phyloP scores from a whole-genome alignment of 2,329 filamentous ascomycete genomes.

The Microcera coccophila region DNA sequence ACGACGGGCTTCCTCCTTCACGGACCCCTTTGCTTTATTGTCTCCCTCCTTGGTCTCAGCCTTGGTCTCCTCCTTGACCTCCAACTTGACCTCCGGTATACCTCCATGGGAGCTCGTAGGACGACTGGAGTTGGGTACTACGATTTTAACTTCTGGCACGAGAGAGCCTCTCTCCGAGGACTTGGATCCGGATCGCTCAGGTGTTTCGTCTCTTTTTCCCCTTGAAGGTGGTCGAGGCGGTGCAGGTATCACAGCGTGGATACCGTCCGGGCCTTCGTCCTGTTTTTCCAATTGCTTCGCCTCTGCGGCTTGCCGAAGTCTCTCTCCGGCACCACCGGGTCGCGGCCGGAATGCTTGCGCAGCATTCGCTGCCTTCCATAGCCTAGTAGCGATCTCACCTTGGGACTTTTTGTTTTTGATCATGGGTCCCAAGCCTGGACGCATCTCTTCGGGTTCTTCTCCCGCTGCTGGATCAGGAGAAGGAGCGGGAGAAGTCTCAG shows the following conservation, averaged over 20 bases:
- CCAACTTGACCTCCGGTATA: slow-evolving; percentile 30
- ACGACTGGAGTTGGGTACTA: slow-evolving; percentile 42
- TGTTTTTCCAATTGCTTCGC: slow-evolving; percentile 40
- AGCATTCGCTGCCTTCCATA: slow-evolving; percentile 68
- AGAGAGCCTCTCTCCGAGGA: slow-evolving; percentile 32
- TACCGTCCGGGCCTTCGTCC: slow-evolving; percentile 77
- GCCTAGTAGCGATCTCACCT: slow-evolving; percentile 67
- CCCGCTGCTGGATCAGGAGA: slow-evolving; percentile 17
- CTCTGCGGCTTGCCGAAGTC: slow-evolving; percentile 61
- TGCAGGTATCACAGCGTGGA: slow-evolving; percentile 81
- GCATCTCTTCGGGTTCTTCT: slow-evolving; percentile 37
- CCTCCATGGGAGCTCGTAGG: slow-evolving; percentile 38
- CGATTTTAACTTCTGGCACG: slow-evolving; percentile 58
- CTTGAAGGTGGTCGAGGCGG: slow-evolving; percentile 51
- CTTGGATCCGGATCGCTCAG: slow-evolving; percentile 27
- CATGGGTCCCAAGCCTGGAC: slow-evolving; percentile 88
- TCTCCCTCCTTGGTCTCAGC: slow-evolving; percentile 22
- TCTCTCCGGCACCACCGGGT: slow-evolving; percentile 79
- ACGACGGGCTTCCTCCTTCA: slow-evolving; percentile 49
- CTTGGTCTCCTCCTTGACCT: background rate
- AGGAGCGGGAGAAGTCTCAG: slow-evolving; percentile 26
- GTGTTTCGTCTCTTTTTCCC: slow-evolving; percentile 26
- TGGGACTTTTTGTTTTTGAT: slow-evolving; percentile 74
- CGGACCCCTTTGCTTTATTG: slow-evolving; percentile 27
- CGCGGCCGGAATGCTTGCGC: slow-evolving; percentile 72